Evolutionary conservation across 345 rosid species (phyloP).

Genomic region (Murraya koenigii): DNA sequence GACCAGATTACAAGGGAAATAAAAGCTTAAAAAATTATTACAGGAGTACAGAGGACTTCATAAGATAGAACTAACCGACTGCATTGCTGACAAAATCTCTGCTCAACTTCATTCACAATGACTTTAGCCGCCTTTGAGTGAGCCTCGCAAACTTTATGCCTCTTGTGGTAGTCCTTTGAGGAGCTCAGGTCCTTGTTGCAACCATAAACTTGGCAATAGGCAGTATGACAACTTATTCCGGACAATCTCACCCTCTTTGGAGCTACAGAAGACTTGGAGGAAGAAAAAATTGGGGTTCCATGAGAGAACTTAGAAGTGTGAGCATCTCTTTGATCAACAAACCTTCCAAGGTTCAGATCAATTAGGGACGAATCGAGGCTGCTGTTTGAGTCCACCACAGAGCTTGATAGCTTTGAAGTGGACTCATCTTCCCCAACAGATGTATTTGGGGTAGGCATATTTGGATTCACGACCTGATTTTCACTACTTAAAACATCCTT

Average conservation of each 20-base stretch:
- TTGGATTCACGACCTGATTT: conserved; percentile 18
- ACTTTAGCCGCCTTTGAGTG: conserved; percentile 74
- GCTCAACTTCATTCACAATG: conserved; percentile 59
- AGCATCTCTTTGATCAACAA: conserved; percentile 38
- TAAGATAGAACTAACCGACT: conserved; percentile 56
- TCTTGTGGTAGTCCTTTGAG: conserved; percentile 70
- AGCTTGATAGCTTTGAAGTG: conserved; percentile 40
- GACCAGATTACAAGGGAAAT: not conserved
- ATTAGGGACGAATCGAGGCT: conserved; percentile 44
- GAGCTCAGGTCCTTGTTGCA: conserved; percentile 76
- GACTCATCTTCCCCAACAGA: conserved; percentile 38
- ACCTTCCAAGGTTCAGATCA: conserved; percentile 72
- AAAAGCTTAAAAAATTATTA: not conserved
- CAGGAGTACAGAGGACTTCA: not conserved
- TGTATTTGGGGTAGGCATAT: conserved; percentile 21
- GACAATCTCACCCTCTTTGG: conserved; percentile 34
- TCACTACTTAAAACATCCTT: conserved; percentile 26
- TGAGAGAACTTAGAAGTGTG: conserved; percentile 19
- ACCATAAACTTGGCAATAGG: conserved; percentile 68
- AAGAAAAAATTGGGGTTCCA: conserved; percentile 19
- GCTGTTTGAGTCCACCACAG: conserved; percentile 34
- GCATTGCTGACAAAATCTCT: conserved; percentile 93
- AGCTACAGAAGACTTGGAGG: conserved; percentile 24
- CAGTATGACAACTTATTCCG: conserved; percentile 27
- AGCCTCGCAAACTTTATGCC: conserved; percentile 77